Percentiles rank a stretch among this genome's conserved stretches.
phyloP scores from a whole-genome alignment of 2,329 filamentous ascomycete genomes.

The Neofusicoccum laricinum region DNA sequence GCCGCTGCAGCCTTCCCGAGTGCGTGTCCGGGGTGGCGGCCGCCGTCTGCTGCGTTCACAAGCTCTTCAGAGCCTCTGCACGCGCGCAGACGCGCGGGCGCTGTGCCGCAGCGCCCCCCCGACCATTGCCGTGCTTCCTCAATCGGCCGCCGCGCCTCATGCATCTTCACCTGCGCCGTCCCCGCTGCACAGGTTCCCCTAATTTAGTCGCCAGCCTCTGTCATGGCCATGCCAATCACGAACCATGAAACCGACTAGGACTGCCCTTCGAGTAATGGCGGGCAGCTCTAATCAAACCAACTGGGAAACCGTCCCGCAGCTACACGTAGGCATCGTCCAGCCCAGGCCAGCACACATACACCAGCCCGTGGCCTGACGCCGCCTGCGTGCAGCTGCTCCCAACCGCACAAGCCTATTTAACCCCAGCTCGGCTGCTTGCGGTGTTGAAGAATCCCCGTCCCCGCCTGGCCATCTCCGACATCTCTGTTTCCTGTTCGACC shows the following conservation, averaged over 20 bases:
- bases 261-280: background rate
- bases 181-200: background rate
- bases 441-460: background rate
- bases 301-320: background rate
- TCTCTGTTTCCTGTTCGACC: background rate
- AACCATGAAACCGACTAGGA: background rate
- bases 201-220: background rate
- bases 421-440: background rate
- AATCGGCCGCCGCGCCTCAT: background rate
- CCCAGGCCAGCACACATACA: background rate
- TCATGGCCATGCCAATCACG: background rate
- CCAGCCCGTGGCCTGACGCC: background rate
- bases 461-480: too few species aligned
- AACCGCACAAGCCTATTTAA: background rate
- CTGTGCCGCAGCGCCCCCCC: background rate
- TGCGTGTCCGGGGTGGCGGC: too few species aligned
- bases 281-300: background rate
- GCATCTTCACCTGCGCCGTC: background rate
- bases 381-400: background rate
- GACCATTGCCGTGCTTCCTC: background rate
- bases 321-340: background rate
- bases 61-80: background rate
- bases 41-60: too few species aligned
- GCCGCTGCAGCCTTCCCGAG: too few species aligned
- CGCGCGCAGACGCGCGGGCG: background rate